Base-by-base conservation (phyloP, 2,329 filamentous ascomycete genomes). In the Pseudogymnoascus sp. region DNA sequence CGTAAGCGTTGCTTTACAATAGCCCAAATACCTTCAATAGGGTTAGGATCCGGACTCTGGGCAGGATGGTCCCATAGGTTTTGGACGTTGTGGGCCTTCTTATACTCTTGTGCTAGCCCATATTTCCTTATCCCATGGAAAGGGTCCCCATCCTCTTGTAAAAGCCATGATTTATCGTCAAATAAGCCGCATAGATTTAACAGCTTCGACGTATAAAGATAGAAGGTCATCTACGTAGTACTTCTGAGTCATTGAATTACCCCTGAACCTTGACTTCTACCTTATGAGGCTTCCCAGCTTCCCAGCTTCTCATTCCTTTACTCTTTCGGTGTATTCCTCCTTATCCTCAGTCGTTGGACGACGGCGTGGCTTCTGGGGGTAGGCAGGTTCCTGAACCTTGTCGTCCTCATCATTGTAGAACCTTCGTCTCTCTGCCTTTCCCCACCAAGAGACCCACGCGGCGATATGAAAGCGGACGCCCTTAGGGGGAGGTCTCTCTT, bases 321-420 rank as follows among this genome's bases (percentile, higher is more conserved):
- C 16, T 62, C 53, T 23, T 36, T 12, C 5, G 10, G 36, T 4
- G 53, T 64, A 67, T 62, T 66, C 59, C n/a, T 40, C n/a, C 38
- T 40, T 40, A 5, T 42, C 21, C 25, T 60, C 50, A 40, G 62
- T 53, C 38, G 38, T 40, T 40, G 7, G 38, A 16, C 38, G 38
- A 40, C 14, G n/a, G 38, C 38, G 38, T 40, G 64, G 66, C 64
- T 67, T 67, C 14, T 14, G 23, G 3, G 21, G 21, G 21, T 23
- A 23, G 21, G 21, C 21, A 23, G 21, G 2, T 23, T 23, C 21
- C 21, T 23, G 18, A 5, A 62, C 40, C 31, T 34, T 11, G 16
- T 65, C 62, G 34, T 66, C 53, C 36, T 66, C 63, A 36, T 64
- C 50, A 59, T 64, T 66, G 62, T 67, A 67, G 40, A 67, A 67